Percentiles rank a stretch among this genome's conserved stretches.
Conservation (phyloP, 2,329 filamentous ascomycete genomes). For the Lecanoromycetidae sp. region DNA sequence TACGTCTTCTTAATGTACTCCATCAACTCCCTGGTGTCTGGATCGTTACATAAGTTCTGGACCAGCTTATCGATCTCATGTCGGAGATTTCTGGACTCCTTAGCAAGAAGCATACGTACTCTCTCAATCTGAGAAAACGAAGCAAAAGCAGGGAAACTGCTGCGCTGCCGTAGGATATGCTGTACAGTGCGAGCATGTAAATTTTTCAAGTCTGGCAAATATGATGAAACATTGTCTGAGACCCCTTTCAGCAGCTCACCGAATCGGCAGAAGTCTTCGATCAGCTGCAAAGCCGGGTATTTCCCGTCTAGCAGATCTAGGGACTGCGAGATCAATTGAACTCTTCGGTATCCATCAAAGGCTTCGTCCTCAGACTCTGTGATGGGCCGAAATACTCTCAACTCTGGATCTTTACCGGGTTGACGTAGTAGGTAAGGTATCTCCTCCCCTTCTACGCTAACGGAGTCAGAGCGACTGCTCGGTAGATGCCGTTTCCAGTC, state of each 20-base stretch:
- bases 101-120: slow-evolving; percentile 3
- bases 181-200: slow-evolving; percentile 3
- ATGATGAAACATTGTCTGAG: slow-evolving; percentile 9
- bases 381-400: slow-evolving; percentile 8
- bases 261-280: slow-evolving; percentile 13
- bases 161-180: slow-evolving; percentile 8
- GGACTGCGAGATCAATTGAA: slow-evolving; percentile 14
- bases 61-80: slow-evolving; percentile 11
- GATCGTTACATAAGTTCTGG: slow-evolving; percentile 9
- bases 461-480: not conserved
- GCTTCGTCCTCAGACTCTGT: slow-evolving; percentile 7
- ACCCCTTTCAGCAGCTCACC: slow-evolving; percentile 11
- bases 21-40: slow-evolving; percentile 9
- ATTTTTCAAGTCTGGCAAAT: not conserved
- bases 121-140: slow-evolving; percentile 14
- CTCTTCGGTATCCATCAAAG: slow-evolving; percentile 13
- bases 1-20: slow-evolving; percentile 9
- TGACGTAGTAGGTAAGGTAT: slow-evolving; percentile 13
- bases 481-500: slow-evolving; percentile 6
- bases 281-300: slow-evolving; percentile 13
- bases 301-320: slow-evolving; percentile 9
- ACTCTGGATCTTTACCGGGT: slow-evolving; percentile 5
- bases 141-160: slow-evolving; percentile 11
- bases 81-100: slow-evolving; percentile 10
- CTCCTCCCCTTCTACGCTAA: slow-evolving; percentile 4